Percentiles rank a stretch among this genome's conserved stretches.
These are phyloP conservation scores for Cyamopsis tetragonoloba DNA, from an alignment of 306 rosid species.

Conservation along the genomic window DNA sequence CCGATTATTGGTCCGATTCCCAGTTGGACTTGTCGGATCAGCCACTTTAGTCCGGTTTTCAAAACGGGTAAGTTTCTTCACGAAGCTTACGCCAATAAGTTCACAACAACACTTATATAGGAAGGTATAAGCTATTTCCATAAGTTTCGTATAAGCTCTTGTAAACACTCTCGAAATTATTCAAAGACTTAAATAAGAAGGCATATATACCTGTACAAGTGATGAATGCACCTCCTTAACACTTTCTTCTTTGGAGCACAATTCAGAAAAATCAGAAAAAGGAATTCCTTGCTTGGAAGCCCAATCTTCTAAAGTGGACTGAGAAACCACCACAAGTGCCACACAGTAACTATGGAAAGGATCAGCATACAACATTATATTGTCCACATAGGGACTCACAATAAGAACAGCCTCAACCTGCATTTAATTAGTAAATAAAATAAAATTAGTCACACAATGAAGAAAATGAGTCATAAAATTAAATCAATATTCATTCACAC, in stretches of 20 bases:
- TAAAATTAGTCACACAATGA: constrained; percentile 22
- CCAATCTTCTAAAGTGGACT: constrained; percentile 65
- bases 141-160: too few relatives aligned
- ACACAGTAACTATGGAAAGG: constrained; percentile 78
- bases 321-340: constrained; percentile 85
- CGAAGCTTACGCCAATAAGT: too few relatives aligned
- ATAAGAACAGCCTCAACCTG: constrained; percentile 86
- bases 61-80: too few relatives aligned
- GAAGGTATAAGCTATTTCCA: too few relatives aligned
- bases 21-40: too few relatives aligned
- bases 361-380: constrained; percentile 75
- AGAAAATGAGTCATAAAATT: too few relatives aligned
- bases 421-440: too few relatives aligned
- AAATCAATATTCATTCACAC: constrained; percentile 34
- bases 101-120: too few relatives aligned
- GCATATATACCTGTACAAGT: constrained; percentile 60
- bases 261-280: constrained; percentile 43
- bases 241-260: constrained; percentile 61
- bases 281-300: constrained; percentile 60
- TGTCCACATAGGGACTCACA: constrained; percentile 69
- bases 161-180: too few relatives aligned
- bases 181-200: not conserved
- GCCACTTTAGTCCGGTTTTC: too few relatives aligned
- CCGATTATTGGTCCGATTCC: too few relatives aligned
- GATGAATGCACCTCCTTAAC: constrained; percentile 65